These are phyloP conservation scores for Anacardium occidentale DNA, from an alignment of 345 rosid species.

Conservation along the genomic window DNA sequence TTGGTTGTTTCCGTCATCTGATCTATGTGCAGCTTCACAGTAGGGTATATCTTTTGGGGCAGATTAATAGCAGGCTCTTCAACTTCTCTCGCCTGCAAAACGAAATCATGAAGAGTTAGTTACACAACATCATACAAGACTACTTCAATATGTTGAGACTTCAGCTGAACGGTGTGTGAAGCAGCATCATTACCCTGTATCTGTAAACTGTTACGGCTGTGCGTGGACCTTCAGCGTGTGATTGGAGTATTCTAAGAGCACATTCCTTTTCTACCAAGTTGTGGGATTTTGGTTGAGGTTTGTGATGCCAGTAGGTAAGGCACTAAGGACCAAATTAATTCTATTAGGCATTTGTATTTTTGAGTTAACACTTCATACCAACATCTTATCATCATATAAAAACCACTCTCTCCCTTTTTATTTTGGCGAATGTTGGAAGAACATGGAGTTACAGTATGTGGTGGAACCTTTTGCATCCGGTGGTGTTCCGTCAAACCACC, in stretches of 20 bases:
- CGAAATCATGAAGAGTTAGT: conserved; percentile 1
- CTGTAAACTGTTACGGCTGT: not conserved
- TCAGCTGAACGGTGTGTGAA: not conserved
- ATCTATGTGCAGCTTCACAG: not conserved
- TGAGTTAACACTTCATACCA: not conserved
- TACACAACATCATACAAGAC: not conserved
- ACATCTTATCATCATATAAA: conserved; percentile 1
- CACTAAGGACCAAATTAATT: not conserved
- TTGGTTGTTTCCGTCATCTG: not conserved
- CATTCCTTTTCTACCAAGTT: not conserved
- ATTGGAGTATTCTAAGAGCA: not conserved
- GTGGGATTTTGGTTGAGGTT: conserved; percentile 1
- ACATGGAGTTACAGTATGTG: not conserved
- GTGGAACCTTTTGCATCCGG: not conserved
- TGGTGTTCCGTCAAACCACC: not conserved
- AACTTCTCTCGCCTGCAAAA: conserved; percentile 16
- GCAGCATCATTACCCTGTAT: conserved; percentile 13
- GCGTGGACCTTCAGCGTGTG: not conserved
- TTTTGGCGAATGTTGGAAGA: not conserved
- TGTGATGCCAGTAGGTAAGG: conserved; percentile 7
- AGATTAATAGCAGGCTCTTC: not conserved
- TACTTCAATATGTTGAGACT: not conserved
- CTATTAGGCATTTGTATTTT: not conserved
- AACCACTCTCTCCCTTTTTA: not conserved
- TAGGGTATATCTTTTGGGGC: not conserved